These are phyloP conservation scores for Hsuehochloa calcarea DNA, from an alignment of 176 grass and related monocot genomes.

Conservation along the genomic window DNA sequence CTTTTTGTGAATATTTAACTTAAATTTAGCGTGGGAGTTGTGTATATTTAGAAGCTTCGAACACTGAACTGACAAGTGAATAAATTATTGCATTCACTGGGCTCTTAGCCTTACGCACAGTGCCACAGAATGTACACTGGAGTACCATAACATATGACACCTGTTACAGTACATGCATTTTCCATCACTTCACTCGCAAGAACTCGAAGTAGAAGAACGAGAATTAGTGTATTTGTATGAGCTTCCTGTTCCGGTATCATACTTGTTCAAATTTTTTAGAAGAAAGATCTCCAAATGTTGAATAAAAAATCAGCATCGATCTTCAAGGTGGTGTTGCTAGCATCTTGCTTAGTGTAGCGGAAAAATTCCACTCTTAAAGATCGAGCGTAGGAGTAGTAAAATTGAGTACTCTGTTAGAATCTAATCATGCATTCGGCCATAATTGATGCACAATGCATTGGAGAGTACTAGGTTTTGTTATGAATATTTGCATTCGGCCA, in stretches of 20 bases:
- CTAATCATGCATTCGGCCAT: background rate
- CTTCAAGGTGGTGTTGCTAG: background rate
- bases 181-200: background rate
- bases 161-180: background rate
- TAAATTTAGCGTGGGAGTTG: background rate
- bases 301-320: background rate
- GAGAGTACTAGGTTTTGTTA: conserved; percentile 13
- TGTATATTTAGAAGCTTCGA: conserved; percentile 51
- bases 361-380: background rate
- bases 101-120: background rate
- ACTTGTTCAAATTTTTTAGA: background rate
- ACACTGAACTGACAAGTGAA: conserved; percentile 30
- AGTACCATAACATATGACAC: background rate
- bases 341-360: background rate
- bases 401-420: background rate
- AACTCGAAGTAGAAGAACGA: conserved; percentile 11
- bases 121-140: conserved; percentile 31
- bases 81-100: conserved; percentile 28
- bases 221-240: background rate
- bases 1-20: conserved; percentile 27
- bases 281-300: background rate
- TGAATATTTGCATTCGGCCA: no score
- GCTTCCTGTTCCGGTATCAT: background rate
- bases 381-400: background rate
- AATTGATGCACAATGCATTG: background rate